Percentiles rank a stretch among this genome's conserved stretches.
These are phyloP conservation scores for Trichoderma koningiopsis DNA, from an alignment of 2,329 filamentous ascomycete species.

Conservation along the genomic window DNA sequence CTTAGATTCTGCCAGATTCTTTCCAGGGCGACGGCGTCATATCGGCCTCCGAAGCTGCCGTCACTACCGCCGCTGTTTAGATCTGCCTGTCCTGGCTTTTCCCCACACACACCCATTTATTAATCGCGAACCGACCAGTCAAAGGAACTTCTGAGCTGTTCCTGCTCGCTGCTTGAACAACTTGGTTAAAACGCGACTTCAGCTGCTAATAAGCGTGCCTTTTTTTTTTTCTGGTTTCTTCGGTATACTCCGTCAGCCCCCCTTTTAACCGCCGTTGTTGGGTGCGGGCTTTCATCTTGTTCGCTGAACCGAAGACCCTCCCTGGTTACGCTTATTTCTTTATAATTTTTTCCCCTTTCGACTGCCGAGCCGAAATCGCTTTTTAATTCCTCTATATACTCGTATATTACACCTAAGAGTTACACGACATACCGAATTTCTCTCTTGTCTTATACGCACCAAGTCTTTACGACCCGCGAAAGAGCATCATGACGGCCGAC, in stretches of 20 bases:
- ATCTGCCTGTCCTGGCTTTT: constrained; percentile 16
- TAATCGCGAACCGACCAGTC: background rate
- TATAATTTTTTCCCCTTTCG: background rate
- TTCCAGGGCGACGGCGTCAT: constrained; percentile 1
- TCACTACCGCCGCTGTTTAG: background rate
- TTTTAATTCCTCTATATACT: background rate
- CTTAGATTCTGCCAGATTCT: background rate
- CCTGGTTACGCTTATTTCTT: background rate
- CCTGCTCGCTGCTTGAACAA: background rate
- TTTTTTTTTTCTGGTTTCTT: background rate
- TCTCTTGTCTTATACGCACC: background rate
- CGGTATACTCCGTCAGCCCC: constrained; percentile 6
- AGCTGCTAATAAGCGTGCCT: background rate
- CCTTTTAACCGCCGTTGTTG: constrained; percentile 11
- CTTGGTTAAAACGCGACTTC: background rate
- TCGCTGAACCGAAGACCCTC: background rate
- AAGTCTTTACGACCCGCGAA: background rate
- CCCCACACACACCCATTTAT: constrained; percentile 18
- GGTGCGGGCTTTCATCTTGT: constrained; percentile 12
- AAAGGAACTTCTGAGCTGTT: background rate
- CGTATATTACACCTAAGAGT: background rate
- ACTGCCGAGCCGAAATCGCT: constrained; percentile 5
- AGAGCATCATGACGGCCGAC: constrained; percentile 34
- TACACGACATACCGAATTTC: background rate
- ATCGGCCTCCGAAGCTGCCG: constrained; percentile 23